Base-by-base conservation (phyloP, 345 rosid species). In the Noccaea bulbosa region DNA sequence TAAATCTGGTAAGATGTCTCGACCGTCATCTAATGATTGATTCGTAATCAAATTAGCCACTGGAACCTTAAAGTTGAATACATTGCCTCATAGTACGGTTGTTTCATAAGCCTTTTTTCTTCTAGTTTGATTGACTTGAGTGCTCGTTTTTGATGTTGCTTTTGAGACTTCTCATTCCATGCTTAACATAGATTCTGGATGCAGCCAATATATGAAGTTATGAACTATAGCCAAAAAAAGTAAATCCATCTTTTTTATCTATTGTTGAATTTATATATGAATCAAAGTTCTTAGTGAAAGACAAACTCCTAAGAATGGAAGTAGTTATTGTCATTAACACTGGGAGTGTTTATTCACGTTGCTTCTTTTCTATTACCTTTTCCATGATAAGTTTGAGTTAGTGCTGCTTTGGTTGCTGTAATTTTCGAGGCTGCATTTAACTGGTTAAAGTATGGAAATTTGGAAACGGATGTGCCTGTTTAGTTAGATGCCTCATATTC, bases 1-100 rank as follows among this genome's bases (percentile, higher is more conserved):
- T 51, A 85, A 81, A 79, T 67, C 84, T 81, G 94, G 97, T 90
- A 84, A 87, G 87, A 71, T 82, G 63, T 69, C 81, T 71, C 1
- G 8, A 67, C 77, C 44, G 8, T 7, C 24, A 2, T 60, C 27
- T 53, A 49, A 41, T 30, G 56, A 54, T 64, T 15, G 39, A 20
- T 67, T 44, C 11, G 11, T 17, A 3, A 20, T 12, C n/a, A 1
- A 60, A 10, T 6, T 30, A 10, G 10, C 11, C 10, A n/a, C 41
- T 41, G 30, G 46, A 71, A 43, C 37, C 22, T 34, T 8, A 5
- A 2, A 20, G 15, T n/a, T 69, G 65, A 22, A 10, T 2, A 4
- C 8, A 22, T 60, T 70, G 50, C 34, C 7, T 70, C 59, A 20
- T 48, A 24, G 17, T 57, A 20, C 1, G 22, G 10, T 34, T 54